These are phyloP conservation scores for Skeletonema menzelii DNA, from an alignment of 108 stramenopile species.

Conservation along the genomic window DNA sequence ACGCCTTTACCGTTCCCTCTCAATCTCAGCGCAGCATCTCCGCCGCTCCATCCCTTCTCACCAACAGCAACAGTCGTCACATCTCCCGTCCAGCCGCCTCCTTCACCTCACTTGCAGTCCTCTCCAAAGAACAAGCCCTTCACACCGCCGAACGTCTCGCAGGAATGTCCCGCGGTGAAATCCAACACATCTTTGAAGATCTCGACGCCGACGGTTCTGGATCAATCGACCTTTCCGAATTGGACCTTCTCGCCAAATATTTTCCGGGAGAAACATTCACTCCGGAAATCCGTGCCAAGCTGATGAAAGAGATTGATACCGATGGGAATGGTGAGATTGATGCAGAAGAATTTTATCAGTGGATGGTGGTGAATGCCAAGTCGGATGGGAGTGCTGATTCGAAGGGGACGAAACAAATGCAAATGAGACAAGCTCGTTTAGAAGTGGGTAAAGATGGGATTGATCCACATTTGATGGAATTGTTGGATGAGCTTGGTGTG, in stretches of 20 bases:
- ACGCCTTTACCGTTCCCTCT: not conserved
- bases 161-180: not conserved
- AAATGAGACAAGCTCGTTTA: slow-evolving; percentile 7
- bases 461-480: slow-evolving; percentile 7
- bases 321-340: slow-evolving; percentile 20
- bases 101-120: not conserved
- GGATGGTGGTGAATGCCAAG: slow-evolving; percentile 26
- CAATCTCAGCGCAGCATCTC: not conserved
- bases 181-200: slow-evolving; percentile 25
- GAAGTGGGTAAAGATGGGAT: not conserved
- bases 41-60: not conserved
- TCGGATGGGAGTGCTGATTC: slow-evolving; percentile 1
- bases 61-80: not conserved
- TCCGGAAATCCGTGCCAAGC: not conserved
- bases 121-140: slow-evolving; percentile 6
- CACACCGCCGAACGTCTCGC: slow-evolving; percentile 5
- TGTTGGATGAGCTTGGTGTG: slow-evolving; percentile 9
- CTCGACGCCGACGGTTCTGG: slow-evolving; percentile 20
- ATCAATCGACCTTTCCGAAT: slow-evolving; percentile 12
- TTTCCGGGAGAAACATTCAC: slow-evolving; percentile 6
- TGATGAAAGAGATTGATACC: slow-evolving; percentile 17
- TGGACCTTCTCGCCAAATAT: slow-evolving; percentile 15
- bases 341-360: slow-evolving; percentile 16
- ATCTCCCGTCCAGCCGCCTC: not conserved
- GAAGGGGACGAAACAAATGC: slow-evolving; percentile 10